A percentile compares a stretch with the other conserved stretches of the same genome.
Evolutionary conservation across 129 eudicot species (phyloP).

Genomic region (Escallonia rubra): DNA sequence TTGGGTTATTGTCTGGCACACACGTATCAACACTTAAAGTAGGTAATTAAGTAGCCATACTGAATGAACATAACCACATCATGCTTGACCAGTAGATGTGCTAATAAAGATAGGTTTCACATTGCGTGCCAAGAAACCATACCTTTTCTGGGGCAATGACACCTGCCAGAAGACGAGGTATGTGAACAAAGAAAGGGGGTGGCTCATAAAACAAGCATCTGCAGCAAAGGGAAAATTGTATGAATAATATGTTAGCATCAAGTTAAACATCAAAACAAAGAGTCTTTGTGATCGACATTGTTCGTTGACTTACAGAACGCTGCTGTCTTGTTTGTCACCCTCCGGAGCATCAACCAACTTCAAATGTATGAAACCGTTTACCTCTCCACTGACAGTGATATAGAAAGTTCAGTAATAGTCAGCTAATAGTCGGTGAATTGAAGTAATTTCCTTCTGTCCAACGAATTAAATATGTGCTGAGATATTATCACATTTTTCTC

Average conservation of each 20-base stretch:
- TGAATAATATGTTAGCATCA: neutral
- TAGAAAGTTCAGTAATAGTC: neutral
- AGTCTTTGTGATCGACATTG: neutral
- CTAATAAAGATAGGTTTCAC: no score
- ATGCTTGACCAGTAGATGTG: no score
- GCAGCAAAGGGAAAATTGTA: constrained; percentile 1
- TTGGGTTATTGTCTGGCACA: constrained; percentile 27
- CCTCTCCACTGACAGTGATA: constrained; percentile 23
- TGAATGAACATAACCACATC: no score
- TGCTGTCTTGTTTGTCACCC: neutral
- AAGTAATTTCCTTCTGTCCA: no score
- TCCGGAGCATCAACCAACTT: constrained; percentile 11
- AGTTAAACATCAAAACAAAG: neutral
- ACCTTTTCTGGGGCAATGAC: constrained; percentile 43
- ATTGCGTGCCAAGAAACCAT: neutral
- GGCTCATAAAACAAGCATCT: constrained; percentile 34
- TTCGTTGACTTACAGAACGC: constrained; percentile 28
- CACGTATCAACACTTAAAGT: no score
- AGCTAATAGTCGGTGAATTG: no score
- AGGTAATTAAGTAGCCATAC: no score
- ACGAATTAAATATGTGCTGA: no score
- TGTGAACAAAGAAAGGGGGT: constrained; percentile 5
- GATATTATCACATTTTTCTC: no score
- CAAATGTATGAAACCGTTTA: constrained; percentile 27
- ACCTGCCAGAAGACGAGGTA: constrained; percentile 42